Base-by-base conservation (phyloP, 306 rosid species). In the Sicyos baderoa region DNA sequence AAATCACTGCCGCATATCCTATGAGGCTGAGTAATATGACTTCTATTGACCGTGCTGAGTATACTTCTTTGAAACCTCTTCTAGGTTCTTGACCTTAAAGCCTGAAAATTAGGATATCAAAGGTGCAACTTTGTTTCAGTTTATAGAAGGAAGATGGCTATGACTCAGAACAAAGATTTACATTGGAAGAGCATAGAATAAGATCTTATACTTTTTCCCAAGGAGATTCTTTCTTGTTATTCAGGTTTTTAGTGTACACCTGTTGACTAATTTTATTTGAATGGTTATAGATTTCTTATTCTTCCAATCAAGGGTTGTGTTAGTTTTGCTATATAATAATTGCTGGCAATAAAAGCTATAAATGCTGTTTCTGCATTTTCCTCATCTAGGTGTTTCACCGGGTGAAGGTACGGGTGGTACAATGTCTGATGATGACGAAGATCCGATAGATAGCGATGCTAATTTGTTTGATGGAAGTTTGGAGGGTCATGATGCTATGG, bases 351-450 rank as follows among this genome's bases (percentile, higher is more conserved):
- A 48, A 47, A 67, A 67, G 56, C 16, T 67, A 22, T 16, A 67
- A 23, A 9, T 40, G 2, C 25, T 40, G 25, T 48, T 9, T 51
- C 82, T 87, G 97, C 95, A 78, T 89, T 85, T 54, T 85, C 96
- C 17, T 87, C 95, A 2, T 93, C 73, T 88, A 93, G 99, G 99
- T 62, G 89, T 94, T 71, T 94, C 99, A 17, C 96, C 99, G 0
- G 96, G 87, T 5, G 95, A 87, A 77, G 92, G 96, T 65, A 86
- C 92, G 7, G 97, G 97, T 21, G 90, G 89, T 62, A 91, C 97
- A 72, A 91, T 91, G 97, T 89, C 97, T 0, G 96, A 91, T 19
- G 90, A 84, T 22, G 91, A 86, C 61, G 97, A 91, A 19, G 96
- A 91, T 42, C 95, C 84, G 62, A 79, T 83, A 1, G 95, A 91